Conservation (phyloP, 1,284 basidiomycete species). For the Cronartium quercuum region DNA sequence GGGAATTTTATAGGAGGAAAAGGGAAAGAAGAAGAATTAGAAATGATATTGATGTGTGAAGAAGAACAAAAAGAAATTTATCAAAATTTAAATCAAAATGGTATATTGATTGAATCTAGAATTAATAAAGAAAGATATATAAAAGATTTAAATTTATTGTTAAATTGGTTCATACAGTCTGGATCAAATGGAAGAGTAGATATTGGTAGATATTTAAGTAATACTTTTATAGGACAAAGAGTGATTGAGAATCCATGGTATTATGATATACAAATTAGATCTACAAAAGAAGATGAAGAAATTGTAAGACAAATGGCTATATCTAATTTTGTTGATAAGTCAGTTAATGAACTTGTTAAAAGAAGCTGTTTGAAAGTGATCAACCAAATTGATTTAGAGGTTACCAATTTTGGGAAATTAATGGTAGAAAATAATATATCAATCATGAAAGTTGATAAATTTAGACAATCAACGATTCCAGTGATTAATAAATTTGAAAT, state of each 20-base stretch:
- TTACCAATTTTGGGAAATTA: slow-evolving; percentile 10
- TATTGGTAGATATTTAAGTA: slow-evolving; percentile 1
- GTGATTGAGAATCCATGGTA: slow-evolving; percentile 17
- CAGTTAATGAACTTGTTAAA: slow-evolving; percentile 12
- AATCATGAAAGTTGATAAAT: neutral
- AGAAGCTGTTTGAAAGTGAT: slow-evolving; percentile 29
- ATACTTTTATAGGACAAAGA: slow-evolving; percentile 7
- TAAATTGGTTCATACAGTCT: neutral
- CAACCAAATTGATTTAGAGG: neutral
- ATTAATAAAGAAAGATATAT: slow-evolving; percentile 26
- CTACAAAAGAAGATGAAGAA: neutral
- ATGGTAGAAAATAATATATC: neutral
- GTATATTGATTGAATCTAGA: slow-evolving; percentile 45
- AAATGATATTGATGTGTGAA: slow-evolving; percentile 48
- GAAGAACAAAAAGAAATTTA: slow-evolving; percentile 43
- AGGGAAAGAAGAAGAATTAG: slow-evolving; percentile 38
- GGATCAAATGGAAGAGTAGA: neutral
- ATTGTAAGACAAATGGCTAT: slow-evolving; percentile 1
- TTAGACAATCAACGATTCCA: neutral
- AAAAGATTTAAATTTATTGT: neutral
- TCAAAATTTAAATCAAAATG: slow-evolving; percentile 43
- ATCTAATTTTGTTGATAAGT: slow-evolving; percentile 20
- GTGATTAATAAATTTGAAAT: neutral
- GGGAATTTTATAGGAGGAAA: slow-evolving; percentile 40
- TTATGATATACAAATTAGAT: slow-evolving; percentile 18